Base-by-base conservation (phyloP, 805 yeast genomes). In the Starmerella bombi region DNA sequence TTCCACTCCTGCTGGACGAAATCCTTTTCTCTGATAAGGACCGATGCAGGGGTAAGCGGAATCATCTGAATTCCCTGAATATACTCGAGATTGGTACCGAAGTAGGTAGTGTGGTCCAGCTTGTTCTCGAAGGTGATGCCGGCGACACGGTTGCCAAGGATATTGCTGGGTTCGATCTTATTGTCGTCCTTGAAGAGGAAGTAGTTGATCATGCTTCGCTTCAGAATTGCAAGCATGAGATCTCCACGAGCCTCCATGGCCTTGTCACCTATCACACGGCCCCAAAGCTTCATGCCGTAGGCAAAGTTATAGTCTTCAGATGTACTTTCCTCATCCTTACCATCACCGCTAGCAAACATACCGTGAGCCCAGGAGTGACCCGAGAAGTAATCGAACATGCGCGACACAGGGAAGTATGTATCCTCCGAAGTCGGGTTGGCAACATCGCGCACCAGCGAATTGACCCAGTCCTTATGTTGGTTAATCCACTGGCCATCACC, bases 301-400 rank as follows among this genome's bases (percentile, higher is more conserved):
- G 79, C 74, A 49, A 75, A 76, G 55, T 77, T 75, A 58, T 74
- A 74, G 55, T 80, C 91, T 54, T 81, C 91, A 35, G 81, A 72
- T 10, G 79, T 59, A 15, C 80, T 71, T 55, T 78, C 86, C 56
- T 77, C 80, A 53, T 79, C 77, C 51, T 76, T 75, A 36, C 86
- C 86, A 54, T 76, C 83, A 5, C 71, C 73, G 39, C 72, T 65
- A 22, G 66, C 72, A 54, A 71, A 73, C 33, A 80, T 54, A 7
- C 91, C 88, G 44, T 71, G 70, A 3, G 88, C 86, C 82, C 84
- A 80, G 15, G 82, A 74, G 57, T 80, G 91, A 10, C 91, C 88
- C 42, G 66, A 62, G 60, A 57, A 80, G 72, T 77, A 80, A 57
- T 80, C 86, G 59, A 80, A 80, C 53, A 69, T 66, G 49, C 88